Evolutionary conservation across 306 rosid species (phyloP).

Genomic region (apple (Malus domestica)): ASM211411v1 NC_041801.1:25468501-25469000

Average conservation of each 20-base stretch:
- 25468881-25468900: not conserved
- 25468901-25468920: not conserved
- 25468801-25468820: not conserved
- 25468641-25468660: no score
- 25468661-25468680: no score
- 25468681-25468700: no score
- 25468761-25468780: no score
- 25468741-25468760: no score
- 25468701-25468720: no score
- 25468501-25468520: not conserved
- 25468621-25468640: no score
- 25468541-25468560: not conserved
- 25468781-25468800: not conserved
- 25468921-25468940: not conserved
- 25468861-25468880: not conserved
- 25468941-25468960: conserved; percentile 34
- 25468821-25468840: not conserved
- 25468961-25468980: conserved; percentile 39
- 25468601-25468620: not conserved
- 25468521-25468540: not conserved
- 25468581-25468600: not conserved
- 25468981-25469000: conserved; percentile 87
- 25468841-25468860: not conserved
- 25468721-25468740: no score
- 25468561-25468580: not conserved